phyloP scores from a whole-genome alignment of 345 rosid genomes.

The Aurinia saxatilis region DNA sequence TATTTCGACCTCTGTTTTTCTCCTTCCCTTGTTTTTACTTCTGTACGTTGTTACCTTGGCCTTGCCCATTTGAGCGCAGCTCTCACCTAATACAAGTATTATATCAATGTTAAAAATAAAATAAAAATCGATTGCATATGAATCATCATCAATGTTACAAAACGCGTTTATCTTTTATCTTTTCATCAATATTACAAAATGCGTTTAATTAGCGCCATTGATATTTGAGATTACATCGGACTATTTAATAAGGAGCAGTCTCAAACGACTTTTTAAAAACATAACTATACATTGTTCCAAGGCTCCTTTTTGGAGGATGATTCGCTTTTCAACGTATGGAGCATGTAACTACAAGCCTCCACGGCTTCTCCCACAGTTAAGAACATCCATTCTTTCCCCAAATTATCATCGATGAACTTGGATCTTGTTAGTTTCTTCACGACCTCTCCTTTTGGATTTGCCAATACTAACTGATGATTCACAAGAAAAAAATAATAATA shows the following conservation, averaged over 20 bases:
- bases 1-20: too few relatives aligned
- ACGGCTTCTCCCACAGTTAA: slow-evolving; percentile 89
- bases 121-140: neutral
- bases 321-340: slow-evolving; percentile 40
- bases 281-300: slow-evolving; percentile 28
- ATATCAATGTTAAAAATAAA: neutral
- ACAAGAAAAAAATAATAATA: neutral
- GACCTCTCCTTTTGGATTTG: slow-evolving; percentile 35
- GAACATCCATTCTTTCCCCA: slow-evolving; percentile 79
- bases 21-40: too few relatives aligned
- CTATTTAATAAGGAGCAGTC: slow-evolving; percentile 5
- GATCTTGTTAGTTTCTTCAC: slow-evolving; percentile 31
- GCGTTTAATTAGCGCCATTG: neutral
- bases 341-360: slow-evolving; percentile 71
- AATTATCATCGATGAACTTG: slow-evolving; percentile 9
- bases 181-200: neutral
- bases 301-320: slow-evolving; percentile 27
- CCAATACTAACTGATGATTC: slow-evolving; percentile 21
- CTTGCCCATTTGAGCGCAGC: too few relatives aligned
- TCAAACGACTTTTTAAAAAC: neutral
- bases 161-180: neutral
- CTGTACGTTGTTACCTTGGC: too few relatives aligned
- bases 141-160: slow-evolving; percentile 1
- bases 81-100: too few relatives aligned
- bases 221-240: neutral